Conservation (phyloP, 2,329 filamentous ascomycete genomes). For the Fonsecaea monophora region DNA sequence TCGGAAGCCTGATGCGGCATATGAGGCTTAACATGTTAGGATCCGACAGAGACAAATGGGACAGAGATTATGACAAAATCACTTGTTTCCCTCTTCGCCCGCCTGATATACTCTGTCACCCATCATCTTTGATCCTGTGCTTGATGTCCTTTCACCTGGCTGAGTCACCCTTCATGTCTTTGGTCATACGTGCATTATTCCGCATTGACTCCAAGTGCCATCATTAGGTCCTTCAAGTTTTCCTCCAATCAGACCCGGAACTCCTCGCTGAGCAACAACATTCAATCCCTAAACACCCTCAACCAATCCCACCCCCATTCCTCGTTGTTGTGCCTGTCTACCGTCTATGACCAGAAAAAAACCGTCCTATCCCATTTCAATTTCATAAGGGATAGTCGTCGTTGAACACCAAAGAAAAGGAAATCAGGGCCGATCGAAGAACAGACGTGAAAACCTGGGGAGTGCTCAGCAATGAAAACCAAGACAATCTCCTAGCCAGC, state of each 20-base stretch:
- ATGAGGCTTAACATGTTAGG: background rate
- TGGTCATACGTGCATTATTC: background rate
- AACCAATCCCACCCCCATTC: background rate
- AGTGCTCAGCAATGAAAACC: background rate
- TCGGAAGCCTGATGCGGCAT: background rate
- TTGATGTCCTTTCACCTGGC: background rate
- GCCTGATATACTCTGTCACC: background rate
- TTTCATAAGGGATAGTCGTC: background rate
- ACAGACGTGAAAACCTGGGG: background rate
- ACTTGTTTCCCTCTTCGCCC: background rate
- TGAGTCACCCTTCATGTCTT: background rate
- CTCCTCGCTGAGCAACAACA: constrained; percentile 5
- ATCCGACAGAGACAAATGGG: background rate
- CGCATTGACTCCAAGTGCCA: background rate
- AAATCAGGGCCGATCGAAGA: background rate
- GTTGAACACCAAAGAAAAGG: background rate
- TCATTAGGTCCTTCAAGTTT: background rate
- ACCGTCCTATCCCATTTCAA: background rate
- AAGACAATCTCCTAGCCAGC: background rate
- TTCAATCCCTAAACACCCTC: background rate
- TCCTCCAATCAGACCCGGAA: background rate
- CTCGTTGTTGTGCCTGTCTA: background rate
- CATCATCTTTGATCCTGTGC: background rate
- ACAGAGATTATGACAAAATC: background rate
- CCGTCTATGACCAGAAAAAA: background rate